A percentile compares a stretch with the other conserved stretches of the same genome.
phyloP scores from a whole-genome alignment of 83 land plant genomes.

The Isoetes engelmannii region DNA sequence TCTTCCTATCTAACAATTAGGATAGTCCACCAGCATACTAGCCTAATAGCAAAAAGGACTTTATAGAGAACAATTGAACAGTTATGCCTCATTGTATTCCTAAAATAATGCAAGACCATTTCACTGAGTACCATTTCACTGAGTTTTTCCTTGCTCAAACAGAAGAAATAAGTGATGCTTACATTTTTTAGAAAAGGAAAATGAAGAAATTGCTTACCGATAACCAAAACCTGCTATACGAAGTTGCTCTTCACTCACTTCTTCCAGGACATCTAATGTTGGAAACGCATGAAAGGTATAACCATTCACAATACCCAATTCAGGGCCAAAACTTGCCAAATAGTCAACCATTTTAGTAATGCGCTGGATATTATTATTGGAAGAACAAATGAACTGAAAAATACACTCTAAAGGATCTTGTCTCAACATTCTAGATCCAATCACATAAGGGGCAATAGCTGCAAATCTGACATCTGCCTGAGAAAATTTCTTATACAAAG shows the following conservation, averaged over 20 bases:
- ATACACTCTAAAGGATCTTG: slow-evolving; percentile 91
- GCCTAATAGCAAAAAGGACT: too few relatives aligned
- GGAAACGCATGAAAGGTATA: slow-evolving; percentile 74
- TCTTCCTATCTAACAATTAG: too few relatives aligned
- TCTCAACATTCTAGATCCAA: slow-evolving; percentile 68
- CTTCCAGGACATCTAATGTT: slow-evolving; percentile 45
- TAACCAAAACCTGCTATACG: slow-evolving; percentile 86
- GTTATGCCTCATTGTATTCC: too few relatives aligned
- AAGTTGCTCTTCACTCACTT: slow-evolving; percentile 55
- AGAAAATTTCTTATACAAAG: slow-evolving; percentile 51
- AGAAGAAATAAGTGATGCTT: too few relatives aligned
- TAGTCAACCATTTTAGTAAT: slow-evolving; percentile 82
- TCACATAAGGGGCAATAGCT: slow-evolving; percentile 50
- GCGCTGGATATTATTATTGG: slow-evolving; percentile 81
- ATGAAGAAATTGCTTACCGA: too few relatives aligned
- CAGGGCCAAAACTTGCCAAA: slow-evolving; percentile 51
- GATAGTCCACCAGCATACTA: too few relatives aligned
- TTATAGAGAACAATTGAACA: too few relatives aligned
- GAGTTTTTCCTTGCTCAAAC: too few relatives aligned
- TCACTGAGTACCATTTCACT: too few relatives aligned
- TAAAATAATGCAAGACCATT: too few relatives aligned
- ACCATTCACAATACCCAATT: slow-evolving; percentile 63
- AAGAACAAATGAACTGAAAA: slow-evolving; percentile 91
- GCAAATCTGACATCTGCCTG: slow-evolving; percentile 65
- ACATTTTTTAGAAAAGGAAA: too few relatives aligned